These are phyloP conservation scores for Mrakia gelida DNA, from an alignment of 768 basidiomycete genomes.

Conservation along the genomic window DNA sequence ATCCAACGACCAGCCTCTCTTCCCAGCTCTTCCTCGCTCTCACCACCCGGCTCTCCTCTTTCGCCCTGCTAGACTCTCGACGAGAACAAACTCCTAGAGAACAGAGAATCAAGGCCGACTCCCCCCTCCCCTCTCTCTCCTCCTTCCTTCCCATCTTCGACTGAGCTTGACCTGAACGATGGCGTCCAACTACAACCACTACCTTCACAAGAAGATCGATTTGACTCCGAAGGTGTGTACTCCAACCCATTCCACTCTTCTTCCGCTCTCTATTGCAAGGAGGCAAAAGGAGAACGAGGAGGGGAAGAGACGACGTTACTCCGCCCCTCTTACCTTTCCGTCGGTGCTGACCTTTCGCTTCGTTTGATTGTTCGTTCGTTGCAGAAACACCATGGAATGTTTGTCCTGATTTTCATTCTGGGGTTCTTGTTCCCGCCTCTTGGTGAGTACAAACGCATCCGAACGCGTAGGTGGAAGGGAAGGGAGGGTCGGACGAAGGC, in stretches of 20 bases:
- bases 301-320: background rate
- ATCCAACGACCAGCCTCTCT: no score
- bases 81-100: background rate
- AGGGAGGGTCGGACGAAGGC: background rate
- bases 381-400: constrained; percentile 69
- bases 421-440: constrained; percentile 82
- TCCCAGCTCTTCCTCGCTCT: no score
- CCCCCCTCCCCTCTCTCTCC: background rate
- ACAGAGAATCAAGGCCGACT: background rate
- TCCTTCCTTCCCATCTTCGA: background rate
- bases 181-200: constrained; percentile 28
- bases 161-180: background rate
- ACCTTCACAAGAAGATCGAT: constrained; percentile 29
- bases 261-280: no score
- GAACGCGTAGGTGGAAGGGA: background rate
- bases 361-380: background rate
- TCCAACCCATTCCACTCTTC: background rate
- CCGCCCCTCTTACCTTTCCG: background rate
- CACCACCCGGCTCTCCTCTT: no score
- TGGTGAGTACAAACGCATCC: no score
- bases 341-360: background rate
- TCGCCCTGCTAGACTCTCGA: no score
- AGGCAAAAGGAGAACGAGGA: no score
- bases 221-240: constrained; percentile 18
- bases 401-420: constrained; percentile 72